Evolutionary conservation across 1,284 basidiomycete genomes (phyloP), one percentile per base, ranked within the genome.

Genomic region (Lentinula novae-zelandiae): DNA sequence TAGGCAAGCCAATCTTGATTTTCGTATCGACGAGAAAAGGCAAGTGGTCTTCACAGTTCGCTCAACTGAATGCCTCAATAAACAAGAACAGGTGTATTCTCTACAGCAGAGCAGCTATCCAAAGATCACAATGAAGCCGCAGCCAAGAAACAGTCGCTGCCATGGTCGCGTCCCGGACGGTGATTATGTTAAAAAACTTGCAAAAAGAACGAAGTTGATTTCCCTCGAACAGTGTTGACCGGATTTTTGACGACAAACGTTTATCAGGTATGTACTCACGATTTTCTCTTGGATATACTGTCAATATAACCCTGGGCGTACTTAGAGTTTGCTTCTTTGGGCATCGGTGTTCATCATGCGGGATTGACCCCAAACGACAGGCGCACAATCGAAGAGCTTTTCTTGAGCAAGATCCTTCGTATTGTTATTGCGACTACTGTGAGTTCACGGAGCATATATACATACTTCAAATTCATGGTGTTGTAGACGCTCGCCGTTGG

Each of bases 1-100:
- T 78, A 3, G 84, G 88, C 22, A 93, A 93, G 70, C 93, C 95
- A 0, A 89, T 92, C 20, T 78, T 95, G 36, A 76, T 97, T 3
- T 98, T 98, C 70, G 92, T 89, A 65, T 80, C 92, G 5, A 96
- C 95, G 4, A 80, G 95, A 64, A 93, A 91, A 80, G 85, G 93
- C 89, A 69, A 61, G 64, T 13, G 13, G 44, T 55, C 17, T 15
- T n/a, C 36, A 42, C 31, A 42, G 9, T 50, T 17, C 17, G 36
- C 15, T 27, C 51, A 36, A 20, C 44, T 12, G 42, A 27, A 20
- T 48, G 59, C 33, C 2, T 44, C 5, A 60, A 12, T 17, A 57
- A 54, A 51, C 8, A 34, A 34, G 7, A 46, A 61, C 33, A 89
- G 91, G 88, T 2, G 87, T 87, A 0, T 73, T 89, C 57, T 69